A percentile compares a stretch with the other conserved stretches of the same genome.
These are phyloP conservation scores for Leucocoprinus sp. DNA, from an alignment of 768 basidiomycete species.

Conservation along the genomic window DNA sequence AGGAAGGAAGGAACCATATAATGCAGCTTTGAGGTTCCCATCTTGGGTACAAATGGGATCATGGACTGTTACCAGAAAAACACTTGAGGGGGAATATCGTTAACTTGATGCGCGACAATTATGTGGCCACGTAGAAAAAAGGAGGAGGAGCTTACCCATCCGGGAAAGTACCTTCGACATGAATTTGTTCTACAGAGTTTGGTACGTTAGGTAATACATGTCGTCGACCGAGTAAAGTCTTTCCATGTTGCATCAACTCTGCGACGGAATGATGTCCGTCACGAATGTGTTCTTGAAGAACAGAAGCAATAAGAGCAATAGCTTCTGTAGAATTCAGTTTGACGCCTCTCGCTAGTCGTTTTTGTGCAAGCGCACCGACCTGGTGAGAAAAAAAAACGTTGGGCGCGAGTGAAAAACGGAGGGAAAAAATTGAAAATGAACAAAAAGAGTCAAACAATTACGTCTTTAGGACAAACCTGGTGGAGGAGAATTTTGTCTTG, in stretches of 20 bases:
- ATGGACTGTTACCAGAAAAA: conserved; percentile 96
- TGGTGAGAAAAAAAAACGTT: conserved; percentile 21
- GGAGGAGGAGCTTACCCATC: conserved; percentile 63
- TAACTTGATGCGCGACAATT: too few relatives aligned
- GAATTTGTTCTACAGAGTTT: conserved; percentile 72
- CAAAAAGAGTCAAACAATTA: neutral
- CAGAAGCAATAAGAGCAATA: conserved; percentile 81
- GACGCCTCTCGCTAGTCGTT: conserved; percentile 89
- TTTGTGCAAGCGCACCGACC: conserved; percentile 87
- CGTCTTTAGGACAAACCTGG: conserved; percentile 32
- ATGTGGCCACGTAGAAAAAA: neutral
- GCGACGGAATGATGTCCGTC: conserved; percentile 84
- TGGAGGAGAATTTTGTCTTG: conserved; percentile 69
- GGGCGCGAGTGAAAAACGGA: conserved; percentile 3
- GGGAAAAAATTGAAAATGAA: neutral
- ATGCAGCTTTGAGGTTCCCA: conserved; percentile 71
- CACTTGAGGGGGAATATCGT: too few relatives aligned
- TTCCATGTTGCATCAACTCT: conserved; percentile 91
- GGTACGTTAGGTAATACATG: conserved; percentile 86
- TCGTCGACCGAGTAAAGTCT: conserved; percentile 74
- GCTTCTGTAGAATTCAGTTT: conserved; percentile 85
- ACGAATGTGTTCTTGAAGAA: conserved; percentile 88
- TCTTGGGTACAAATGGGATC: conserved; percentile 84
- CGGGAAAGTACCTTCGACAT: conserved; percentile 87
- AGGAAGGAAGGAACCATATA: conserved; percentile 94